Base-by-base conservation (phyloP, 176 grass and related monocot genomes). In the Carex parvula region DNA sequence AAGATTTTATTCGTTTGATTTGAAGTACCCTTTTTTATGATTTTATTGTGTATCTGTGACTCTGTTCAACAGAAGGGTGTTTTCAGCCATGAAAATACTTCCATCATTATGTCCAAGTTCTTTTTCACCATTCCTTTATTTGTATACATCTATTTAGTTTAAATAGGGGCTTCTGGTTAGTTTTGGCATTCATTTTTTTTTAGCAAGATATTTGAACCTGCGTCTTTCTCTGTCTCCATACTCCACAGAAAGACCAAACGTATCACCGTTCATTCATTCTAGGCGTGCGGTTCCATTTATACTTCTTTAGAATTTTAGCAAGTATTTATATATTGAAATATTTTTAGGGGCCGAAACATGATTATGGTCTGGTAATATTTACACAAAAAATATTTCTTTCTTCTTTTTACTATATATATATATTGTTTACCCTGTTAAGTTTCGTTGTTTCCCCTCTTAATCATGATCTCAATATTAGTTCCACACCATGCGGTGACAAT, bases 391-490 rank as follows among this genome's bases (percentile, higher is more conserved):
- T 13, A 52, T 15, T 53, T 6, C 4, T 74, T 29, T 74, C 44
- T 53, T 35, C 20, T 39, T 70, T 70, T 70, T 70, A 70, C 33
- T 70, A 18, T 8, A 39, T 69, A 35, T n/a, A n/a, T 24, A 35
- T 39, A 39, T 39, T 70, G 2, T 42, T 70, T 70, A 20, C 33
- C 33, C 20, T 70, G 35, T 70, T 44, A 42, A 15, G 16, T 67
- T 42, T n/a, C 37, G 9, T 42, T 70, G 7, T 70, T n/a, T 42
- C 35, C 42, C 2, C 8, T n/a, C 3, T 42, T 70, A 13, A 33
- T 77, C 3, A 77, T 77, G 10, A 77, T 77, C 50, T 75, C 73
- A 56, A 54, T 76, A 8, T 42, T 54, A 44, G 16, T 76, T 74
- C 2, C 1, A 44, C 2, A 4, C 8, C 37, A 42, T 42, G 16